These are phyloP conservation scores for Diaporthe sp. DNA, from an alignment of 2,329 filamentous ascomycete species.

Conservation along the genomic window DNA sequence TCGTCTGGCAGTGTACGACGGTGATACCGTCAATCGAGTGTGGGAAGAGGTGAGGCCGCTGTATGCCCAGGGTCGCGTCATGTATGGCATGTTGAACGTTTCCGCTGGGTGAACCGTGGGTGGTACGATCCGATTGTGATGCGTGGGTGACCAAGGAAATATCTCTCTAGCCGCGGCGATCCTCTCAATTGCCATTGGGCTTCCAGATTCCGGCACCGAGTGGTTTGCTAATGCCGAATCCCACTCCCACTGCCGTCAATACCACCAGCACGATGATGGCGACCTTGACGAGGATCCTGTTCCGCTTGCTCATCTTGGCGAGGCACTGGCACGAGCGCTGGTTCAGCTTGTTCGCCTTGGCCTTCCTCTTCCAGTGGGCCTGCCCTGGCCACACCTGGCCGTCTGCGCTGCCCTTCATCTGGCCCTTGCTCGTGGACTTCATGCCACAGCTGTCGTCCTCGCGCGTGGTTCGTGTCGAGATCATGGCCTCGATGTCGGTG, in stretches of 20 bases:
- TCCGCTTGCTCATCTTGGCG: conserved; percentile 67
- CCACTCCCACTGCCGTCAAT: conserved; percentile 68
- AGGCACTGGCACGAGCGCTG: conserved; percentile 66
- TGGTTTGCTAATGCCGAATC: conserved; percentile 73
- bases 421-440: conserved; percentile 51
- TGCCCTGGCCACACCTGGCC: conserved; percentile 73
- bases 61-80: neutral
- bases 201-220: conserved; percentile 72
- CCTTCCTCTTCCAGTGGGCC: conserved; percentile 72
- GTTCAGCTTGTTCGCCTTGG: conserved; percentile 68
- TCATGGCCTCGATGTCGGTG: conserved; percentile 69
- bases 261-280: conserved; percentile 66
- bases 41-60: neutral
- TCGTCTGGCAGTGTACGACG: neutral
- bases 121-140: conserved; percentile 14
- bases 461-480: conserved; percentile 48
- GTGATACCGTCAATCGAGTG: neutral
- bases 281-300: conserved; percentile 68
- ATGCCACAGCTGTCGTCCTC: conserved; percentile 53
- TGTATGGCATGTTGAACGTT: conserved; percentile 3
- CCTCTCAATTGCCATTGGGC: conserved; percentile 49
- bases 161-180: conserved; percentile 16
- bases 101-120: neutral
- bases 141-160: neutral
- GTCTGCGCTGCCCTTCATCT: conserved; percentile 59